A percentile compares a stretch with the other conserved stretches of the same genome.
Conservation (phyloP, 768 basidiomycete genomes). For the Macrolepiota albuminosa region DNA sequence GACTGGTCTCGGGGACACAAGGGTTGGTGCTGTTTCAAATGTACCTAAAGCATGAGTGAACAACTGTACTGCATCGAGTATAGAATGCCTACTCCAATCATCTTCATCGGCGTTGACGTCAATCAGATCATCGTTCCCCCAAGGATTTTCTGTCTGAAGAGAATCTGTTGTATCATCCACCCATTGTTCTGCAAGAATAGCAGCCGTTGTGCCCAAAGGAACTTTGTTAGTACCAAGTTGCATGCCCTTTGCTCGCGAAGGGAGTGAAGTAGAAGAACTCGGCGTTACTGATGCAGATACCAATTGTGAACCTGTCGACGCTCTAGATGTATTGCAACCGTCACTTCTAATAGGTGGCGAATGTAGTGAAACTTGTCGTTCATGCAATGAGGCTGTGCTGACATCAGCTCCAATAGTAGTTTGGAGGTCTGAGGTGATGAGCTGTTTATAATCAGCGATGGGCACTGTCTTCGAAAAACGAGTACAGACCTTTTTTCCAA, state of each 20-base stretch:
- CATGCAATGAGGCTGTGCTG: conserved; percentile 16
- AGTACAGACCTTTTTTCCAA: conserved; percentile 69
- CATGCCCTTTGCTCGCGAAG: conserved; percentile 52
- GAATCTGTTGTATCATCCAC: conserved; percentile 49
- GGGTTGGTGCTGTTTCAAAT: conserved; percentile 54
- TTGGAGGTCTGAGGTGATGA: conserved; percentile 70
- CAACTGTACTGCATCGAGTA: background rate
- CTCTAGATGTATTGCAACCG: conserved; percentile 1
- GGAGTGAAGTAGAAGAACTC: conserved; percentile 10
- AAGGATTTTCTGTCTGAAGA: conserved; percentile 45
- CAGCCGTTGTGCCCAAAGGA: conserved; percentile 26
- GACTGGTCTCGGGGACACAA: conserved; percentile 17
- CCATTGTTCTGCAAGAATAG: conserved; percentile 46
- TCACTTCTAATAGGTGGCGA: conserved; percentile 25
- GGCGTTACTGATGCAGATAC: conserved; percentile 8
- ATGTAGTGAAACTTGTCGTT: conserved; percentile 41
- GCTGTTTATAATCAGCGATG: conserved; percentile 33
- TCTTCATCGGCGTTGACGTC: conserved; percentile 91
- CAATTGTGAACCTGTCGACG: background rate
- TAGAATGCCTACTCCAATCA: conserved; percentile 80
- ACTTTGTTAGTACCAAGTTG: conserved; percentile 61
- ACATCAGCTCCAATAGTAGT: conserved; percentile 48
- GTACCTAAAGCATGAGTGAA: conserved; percentile 41
- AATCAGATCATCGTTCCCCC: conserved; percentile 81
- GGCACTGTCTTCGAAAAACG: background rate